These are phyloP conservation scores for Russula emetica DNA, from an alignment of 768 basidiomycete species.

Conservation along the genomic window DNA sequence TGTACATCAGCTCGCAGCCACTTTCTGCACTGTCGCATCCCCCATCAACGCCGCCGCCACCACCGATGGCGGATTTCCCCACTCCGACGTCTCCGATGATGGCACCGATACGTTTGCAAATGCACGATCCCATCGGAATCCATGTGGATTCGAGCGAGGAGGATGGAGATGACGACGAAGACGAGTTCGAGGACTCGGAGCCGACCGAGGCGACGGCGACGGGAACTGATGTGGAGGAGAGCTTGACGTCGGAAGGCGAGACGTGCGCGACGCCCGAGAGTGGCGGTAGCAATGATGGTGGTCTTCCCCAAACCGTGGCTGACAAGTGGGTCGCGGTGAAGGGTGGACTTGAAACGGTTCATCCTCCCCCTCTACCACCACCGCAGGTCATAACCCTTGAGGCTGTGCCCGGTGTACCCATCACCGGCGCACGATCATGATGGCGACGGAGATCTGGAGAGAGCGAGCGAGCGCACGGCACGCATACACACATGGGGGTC, in stretches of 20 bases:
- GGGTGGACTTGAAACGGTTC: slow-evolving; percentile 35
- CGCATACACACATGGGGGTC: not conserved
- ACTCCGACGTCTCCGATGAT: slow-evolving; percentile 17
- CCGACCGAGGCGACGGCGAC: slow-evolving; percentile 48
- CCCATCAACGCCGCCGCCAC: slow-evolving; percentile 10
- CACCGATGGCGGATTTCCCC: slow-evolving; percentile 15
- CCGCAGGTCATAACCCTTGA: not conserved
- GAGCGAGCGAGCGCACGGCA: not conserved
- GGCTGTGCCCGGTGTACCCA: not conserved
- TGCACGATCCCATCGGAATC: slow-evolving; percentile 14
- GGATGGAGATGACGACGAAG: slow-evolving; percentile 34
- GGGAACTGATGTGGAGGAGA: slow-evolving; percentile 74
- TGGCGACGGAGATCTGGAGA: not conserved
- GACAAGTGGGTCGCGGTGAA: slow-evolving; percentile 82
- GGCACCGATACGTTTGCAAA: slow-evolving; percentile 4
- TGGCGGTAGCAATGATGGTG: slow-evolving; percentile 1
- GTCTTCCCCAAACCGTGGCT: slow-evolving; percentile 35
- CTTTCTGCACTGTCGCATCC: not conserved
- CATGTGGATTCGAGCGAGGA: slow-evolving; percentile 31
- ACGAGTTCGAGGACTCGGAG: slow-evolving; percentile 47
- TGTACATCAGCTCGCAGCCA: slow-evolving; percentile 19
- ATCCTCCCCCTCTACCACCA: not conserved
- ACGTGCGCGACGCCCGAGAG: slow-evolving; percentile 31
- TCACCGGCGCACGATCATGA: not conserved
- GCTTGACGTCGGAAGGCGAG: slow-evolving; percentile 69